Conservation (phyloP, 768 basidiomycete species). For the Leccinum incarnatum region DNA sequence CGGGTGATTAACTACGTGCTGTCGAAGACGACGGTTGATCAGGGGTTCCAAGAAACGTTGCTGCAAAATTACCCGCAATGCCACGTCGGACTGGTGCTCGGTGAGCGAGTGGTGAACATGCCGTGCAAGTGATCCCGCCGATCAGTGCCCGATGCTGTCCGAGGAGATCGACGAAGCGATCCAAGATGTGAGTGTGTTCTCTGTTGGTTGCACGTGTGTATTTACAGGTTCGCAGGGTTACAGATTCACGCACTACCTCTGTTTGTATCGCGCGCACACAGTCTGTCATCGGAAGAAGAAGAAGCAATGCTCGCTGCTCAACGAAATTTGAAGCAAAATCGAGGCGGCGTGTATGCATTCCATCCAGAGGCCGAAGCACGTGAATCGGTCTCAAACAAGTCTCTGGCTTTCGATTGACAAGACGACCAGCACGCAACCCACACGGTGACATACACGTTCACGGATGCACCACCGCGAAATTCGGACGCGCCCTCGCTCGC, state of each 20-base stretch:
- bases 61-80: too few relatives aligned
- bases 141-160: conserved; percentile 82
- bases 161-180: conserved; percentile 79
- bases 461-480: conserved; percentile 51
- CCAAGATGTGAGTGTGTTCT: conserved; percentile 49
- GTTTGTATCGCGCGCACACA: conserved; percentile 78
- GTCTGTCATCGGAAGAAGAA: conserved; percentile 69
- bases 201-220: neutral
- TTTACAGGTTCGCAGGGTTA: conserved; percentile 44
- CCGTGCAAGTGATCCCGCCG: conserved; percentile 53
- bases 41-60: conserved; percentile 45
- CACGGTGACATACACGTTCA: conserved; percentile 41
- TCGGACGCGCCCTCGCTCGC: conserved; percentile 35
- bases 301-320: conserved; percentile 41
- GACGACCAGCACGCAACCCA: conserved; percentile 22
- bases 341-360: conserved; percentile 64
- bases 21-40: conserved; percentile 49
- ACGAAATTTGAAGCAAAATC: conserved; percentile 37
- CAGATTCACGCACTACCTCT: conserved; percentile 65
- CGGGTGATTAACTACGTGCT: conserved; percentile 71
- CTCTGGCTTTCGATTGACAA: neutral
- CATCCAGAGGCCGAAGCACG: conserved; percentile 86
- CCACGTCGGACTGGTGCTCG: too few relatives aligned
- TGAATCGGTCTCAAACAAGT: conserved; percentile 24
- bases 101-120: too few relatives aligned